Evolutionary conservation across 192 early-diverging fungal genomes (phyloP), one percentile per base, ranked within the genome.

Genomic region (Physocladia obscura): DNA sequence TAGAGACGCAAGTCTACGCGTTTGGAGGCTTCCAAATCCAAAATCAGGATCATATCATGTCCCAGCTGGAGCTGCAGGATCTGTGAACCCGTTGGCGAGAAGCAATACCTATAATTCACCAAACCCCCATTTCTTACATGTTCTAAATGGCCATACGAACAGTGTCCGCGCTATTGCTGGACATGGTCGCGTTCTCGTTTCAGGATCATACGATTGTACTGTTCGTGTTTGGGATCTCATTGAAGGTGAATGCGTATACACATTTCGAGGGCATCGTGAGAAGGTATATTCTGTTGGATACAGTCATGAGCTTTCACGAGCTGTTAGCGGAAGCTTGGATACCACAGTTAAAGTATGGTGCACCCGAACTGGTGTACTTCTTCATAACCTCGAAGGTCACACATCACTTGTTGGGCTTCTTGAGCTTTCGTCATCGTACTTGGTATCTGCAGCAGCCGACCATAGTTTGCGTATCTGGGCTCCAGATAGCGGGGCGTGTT

Each of bases 251-350:
- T 74, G 82, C 24, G 69, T 90, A 22, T 89, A 92, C 74, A 75
- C 76, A 8, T 86, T 94, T 49, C 76, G 87, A 32, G 97, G 94
- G 34, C 97, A 99, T 75, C 83, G 88, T 22, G 89, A 95, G 72
- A 95, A 95, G 70, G 97, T 99, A 8, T 99, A 99, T 75, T 92
- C 91, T 4, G 90, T 99, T 29, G 96, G 93, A 6, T 84, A 98
- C 64, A 89, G 89, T 65, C 81, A 89, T 24, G 91, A 94, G 71
- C 81, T 90, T 39, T 83, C 90, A 48, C 82, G 89, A 47, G 93
- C 93, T 50, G 94, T 95, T 68, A 92, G 90, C 62, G 97, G 97
- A 22, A 92, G 90, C 67, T 91, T 98, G 91, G 97, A 99, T 77
- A 86, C 93, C 0, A 89, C 85, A 37, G 94, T 98, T 39, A 86